Percentiles rank a stretch among this genome's conserved stretches.
phyloP scores from a whole-genome alignment of 306 rosid species.

The Ormosia emarginata region DNA sequence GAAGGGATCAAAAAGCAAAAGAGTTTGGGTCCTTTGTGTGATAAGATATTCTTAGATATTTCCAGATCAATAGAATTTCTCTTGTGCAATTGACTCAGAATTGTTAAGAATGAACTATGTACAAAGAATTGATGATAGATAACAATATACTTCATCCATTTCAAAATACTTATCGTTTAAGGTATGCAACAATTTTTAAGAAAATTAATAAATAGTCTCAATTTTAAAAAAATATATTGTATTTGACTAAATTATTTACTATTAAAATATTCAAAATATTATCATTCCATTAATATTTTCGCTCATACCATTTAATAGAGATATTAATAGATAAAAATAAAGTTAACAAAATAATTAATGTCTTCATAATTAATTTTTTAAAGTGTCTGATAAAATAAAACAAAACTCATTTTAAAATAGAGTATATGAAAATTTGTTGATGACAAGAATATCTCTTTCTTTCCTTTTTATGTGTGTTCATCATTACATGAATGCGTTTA shows the following conservation, averaged over 20 bases:
- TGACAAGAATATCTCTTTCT: neutral
- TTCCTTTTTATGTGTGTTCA: neutral
- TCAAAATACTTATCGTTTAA: too few relatives aligned
- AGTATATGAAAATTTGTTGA: neutral
- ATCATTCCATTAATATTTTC: too few relatives aligned
- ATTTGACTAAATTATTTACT: too few relatives aligned
- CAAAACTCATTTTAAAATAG: neutral
- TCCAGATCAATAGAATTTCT: neutral
- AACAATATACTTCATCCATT: neutral
- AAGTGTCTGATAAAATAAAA: neutral
- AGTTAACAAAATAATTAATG: neutral
- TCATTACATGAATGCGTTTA: slow-evolving; percentile 9
- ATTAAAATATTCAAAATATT: too few relatives aligned
- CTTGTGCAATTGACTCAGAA: neutral
- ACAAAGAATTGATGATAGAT: neutral
- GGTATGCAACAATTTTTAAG: too few relatives aligned
- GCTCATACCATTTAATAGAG: too few relatives aligned
- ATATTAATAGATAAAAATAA: too few relatives aligned
- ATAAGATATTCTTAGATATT: neutral
- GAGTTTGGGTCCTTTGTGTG: neutral
- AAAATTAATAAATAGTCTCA: too few relatives aligned
- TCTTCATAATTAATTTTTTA: neutral
- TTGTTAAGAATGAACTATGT: neutral
- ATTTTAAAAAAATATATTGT: too few relatives aligned
- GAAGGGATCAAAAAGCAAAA: neutral